Evolutionary conservation across 2,329 filamentous ascomycete species (phyloP), one percentile per base, ranked within the genome.

Genomic region (Stemphylium vesicarium): DNA sequence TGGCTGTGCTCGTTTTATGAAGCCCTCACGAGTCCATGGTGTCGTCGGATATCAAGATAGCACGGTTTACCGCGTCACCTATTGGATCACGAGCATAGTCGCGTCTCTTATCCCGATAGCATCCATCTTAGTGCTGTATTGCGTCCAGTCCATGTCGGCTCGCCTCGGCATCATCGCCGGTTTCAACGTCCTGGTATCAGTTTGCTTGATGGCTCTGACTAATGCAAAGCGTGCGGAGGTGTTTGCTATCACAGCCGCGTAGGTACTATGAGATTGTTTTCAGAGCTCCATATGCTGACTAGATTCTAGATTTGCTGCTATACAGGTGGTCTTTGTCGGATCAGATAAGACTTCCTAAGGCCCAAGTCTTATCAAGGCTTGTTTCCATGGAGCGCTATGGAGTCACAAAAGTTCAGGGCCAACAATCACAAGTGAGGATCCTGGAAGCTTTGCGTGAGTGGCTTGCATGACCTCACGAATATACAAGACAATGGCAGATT

Each of bases 171-270:
- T 39, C 2, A 35, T 51, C 24, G 49, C 35, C 2, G 49, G 12
- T 1, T 39, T 51, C 4, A 44, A 44, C 7, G 35, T 45, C 2
- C 11, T 45, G 16, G n/a, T 51, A 6, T 45, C 40, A 10, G 15
- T 51, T 1, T 45, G 40, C 12, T 29, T 51, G 18, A 20, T 39
- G 33, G 33, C 5, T 2, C 33, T 51, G 4, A n/a, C 41, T 2
- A 32, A 33, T 4, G 49, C 49, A n/a, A 44, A 35, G 26, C 16
- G 49, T 2, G 20, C 41, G 3, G 49, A 51, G 1, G 10, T 51
- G 0, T 51, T 51, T 20, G 40, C 49, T 13, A 39, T 51, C 4
- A 39, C 49, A n/a, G 49, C 49, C 9, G 49, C 49, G 49, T 51
- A 29, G 18, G 49, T 40, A 16, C 2, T 1, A n/a, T 8, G 2